phyloP scores from a whole-genome alignment of 164 flowering plant species.

The Magnolia sinica region DNA sequence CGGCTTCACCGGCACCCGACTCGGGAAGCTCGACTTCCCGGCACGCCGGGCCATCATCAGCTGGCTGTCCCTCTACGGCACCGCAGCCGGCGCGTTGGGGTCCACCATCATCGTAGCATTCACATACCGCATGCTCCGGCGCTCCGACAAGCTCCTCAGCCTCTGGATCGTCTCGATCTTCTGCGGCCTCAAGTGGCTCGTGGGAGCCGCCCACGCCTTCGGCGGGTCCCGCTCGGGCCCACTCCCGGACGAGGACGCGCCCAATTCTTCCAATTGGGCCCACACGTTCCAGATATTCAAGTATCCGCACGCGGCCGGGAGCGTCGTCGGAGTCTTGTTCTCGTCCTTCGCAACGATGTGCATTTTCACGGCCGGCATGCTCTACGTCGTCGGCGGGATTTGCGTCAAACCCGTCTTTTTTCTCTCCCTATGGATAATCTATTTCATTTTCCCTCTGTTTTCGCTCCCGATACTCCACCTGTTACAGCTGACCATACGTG shows the following conservation, averaged over 20 bases:
- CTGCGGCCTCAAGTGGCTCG: slow-evolving; percentile 55
- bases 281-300: slow-evolving; percentile 34
- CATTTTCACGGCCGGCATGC: slow-evolving; percentile 46
- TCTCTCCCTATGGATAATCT: slow-evolving; percentile 43
- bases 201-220: slow-evolving; percentile 36
- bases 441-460: slow-evolving; percentile 48
- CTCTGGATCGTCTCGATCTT: slow-evolving; percentile 72
- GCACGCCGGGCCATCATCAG: slow-evolving; percentile 31
- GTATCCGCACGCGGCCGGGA: slow-evolving; percentile 49
- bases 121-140: slow-evolving; percentile 52
- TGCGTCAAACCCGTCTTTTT: slow-evolving; percentile 31
- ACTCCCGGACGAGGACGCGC: not conserved
- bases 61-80: slow-evolving; percentile 48
- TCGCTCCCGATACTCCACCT: slow-evolving; percentile 52
- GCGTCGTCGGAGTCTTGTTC: slow-evolving; percentile 34
- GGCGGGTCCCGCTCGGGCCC: slow-evolving; percentile 6
- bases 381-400: slow-evolving; percentile 41
- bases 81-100: slow-evolving; percentile 55
- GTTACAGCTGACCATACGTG: slow-evolving; percentile 37
- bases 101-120: slow-evolving; percentile 52
- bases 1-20: slow-evolving; percentile 33
- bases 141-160: slow-evolving; percentile 25
- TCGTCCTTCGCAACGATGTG: slow-evolving; percentile 51
- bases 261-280: not conserved
- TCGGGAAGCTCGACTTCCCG: slow-evolving; percentile 25